These are phyloP conservation scores for Exophiala spinifera DNA, from an alignment of 2,329 filamentous ascomycete genomes.

Conservation along the genomic window DNA sequence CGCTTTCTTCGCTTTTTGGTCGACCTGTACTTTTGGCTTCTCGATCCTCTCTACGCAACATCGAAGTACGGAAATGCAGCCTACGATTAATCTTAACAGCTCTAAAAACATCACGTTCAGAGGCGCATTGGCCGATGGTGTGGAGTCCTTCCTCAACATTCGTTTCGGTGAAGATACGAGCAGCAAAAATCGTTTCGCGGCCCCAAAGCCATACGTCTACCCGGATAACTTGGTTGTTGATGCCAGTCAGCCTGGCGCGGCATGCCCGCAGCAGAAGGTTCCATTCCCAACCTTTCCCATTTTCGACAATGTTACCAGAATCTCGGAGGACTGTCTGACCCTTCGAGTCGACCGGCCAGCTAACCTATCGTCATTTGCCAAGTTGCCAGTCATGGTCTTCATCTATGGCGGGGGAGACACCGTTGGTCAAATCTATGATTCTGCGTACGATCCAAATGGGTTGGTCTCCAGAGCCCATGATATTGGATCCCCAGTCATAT, in stretches of 20 bases:
- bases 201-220: slow-evolving; percentile 26
- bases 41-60: no score
- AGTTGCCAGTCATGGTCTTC: slow-evolving; percentile 32
- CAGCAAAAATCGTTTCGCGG: slow-evolving; percentile 30
- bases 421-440: background rate
- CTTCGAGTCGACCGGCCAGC: slow-evolving; percentile 29
- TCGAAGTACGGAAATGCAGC: no score
- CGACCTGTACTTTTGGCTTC: no score
- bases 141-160: slow-evolving; percentile 28
- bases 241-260: slow-evolving; percentile 24
- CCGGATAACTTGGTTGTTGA: slow-evolving; percentile 26
- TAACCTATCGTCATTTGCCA: background rate
- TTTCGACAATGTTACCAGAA: slow-evolving; percentile 11
- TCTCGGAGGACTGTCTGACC: slow-evolving; percentile 36
- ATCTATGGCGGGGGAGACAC: slow-evolving; percentile 25
- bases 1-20: no score
- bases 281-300: background rate
- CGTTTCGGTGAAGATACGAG: slow-evolving; percentile 30
- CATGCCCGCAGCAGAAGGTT: slow-evolving; percentile 21
- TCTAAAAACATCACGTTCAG: slow-evolving; percentile 18
- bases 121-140: slow-evolving; percentile 22
- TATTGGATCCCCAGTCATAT: slow-evolving; percentile 8
- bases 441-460: background rate
- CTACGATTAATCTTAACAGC: background rate
- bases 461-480: slow-evolving; percentile 5